Evolutionary conservation across 371 early-diverging fungal species (phyloP), one percentile per base, ranked within the genome.

Genomic region (Batkoa obscura): DNA sequence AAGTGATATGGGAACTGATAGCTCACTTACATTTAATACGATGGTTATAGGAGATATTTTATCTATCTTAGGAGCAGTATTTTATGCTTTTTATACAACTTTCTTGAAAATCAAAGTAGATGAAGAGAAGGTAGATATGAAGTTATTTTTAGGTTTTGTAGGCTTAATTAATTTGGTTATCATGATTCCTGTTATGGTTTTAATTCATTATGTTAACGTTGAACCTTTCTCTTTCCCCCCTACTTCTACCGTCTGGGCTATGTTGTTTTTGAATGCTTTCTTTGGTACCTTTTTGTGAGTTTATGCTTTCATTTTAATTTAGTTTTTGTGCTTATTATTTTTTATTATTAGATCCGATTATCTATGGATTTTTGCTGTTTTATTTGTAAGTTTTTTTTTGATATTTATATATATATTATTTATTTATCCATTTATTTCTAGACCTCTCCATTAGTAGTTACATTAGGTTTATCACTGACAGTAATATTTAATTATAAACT

Each of bases 201-300:
- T 84, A 6, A 58, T 88, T n/a, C 79, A 87, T 60, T 67, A 56
- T 52, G 60, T 68, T 4, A 83, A 80, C 0, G 34, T 83, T 13
- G 90, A 89, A 59, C 52, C 64, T 13, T 81, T 88, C 62, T 71
- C 72, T 54, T 60, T 84, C 35, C 84, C 88, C 4, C 66, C 66
- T 10, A 68, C 71, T 6, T 32, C 62, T n/a, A 56, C 65, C 0
- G 37, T 83, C 23, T 76, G 81, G 72, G 58, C 63, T 33, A 76
- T 82, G 73, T 66, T 88, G 17, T 38, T 72, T 0, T 50, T 83
- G 42, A 86, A 87, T 62, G 87, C 86, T 0, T 65, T 86, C 39
- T 59, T 89, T 10, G 90, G 90, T 3, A 83, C 88, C 1, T 81
- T 83, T 57, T 59, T 86, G 72, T 87, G n/a, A n/a, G n/a, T n/a